These are phyloP conservation scores for Heterobasidion irregulare DNA, from an alignment of 1,284 basidiomycete species.

Conservation along the genomic window DNA sequence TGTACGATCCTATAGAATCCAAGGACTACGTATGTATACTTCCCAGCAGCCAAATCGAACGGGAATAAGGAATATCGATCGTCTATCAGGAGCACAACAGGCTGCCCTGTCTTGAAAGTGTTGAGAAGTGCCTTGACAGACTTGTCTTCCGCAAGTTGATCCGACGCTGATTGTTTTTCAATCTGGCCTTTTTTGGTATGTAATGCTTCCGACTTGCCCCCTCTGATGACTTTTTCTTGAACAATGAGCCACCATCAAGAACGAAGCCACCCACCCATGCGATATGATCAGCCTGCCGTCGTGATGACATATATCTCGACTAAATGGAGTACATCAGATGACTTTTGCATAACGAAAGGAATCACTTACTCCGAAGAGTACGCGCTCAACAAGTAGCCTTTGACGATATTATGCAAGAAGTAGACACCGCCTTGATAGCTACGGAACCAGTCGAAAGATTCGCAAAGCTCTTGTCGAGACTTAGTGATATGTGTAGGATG, in stretches of 20 bases:
- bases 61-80: conserved; percentile 67
- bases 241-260: neutral
- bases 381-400: conserved; percentile 66
- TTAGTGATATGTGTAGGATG: conserved; percentile 18
- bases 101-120: conserved; percentile 39
- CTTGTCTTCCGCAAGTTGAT: conserved; percentile 57
- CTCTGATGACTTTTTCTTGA: conserved; percentile 28
- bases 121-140: conserved; percentile 61
- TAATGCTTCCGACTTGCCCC: conserved; percentile 57
- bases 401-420: conserved; percentile 46
- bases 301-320: conserved; percentile 59
- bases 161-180: conserved; percentile 34
- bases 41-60: conserved; percentile 43
- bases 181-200: conserved; percentile 28
- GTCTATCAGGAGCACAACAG: conserved; percentile 61
- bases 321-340: conserved; percentile 19
- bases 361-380: conserved; percentile 49
- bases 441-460: conserved; percentile 65
- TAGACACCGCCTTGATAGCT: conserved; percentile 76
- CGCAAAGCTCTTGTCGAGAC: conserved; percentile 78
- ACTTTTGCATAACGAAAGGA: neutral
- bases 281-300: conserved; percentile 66
- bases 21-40: conserved; percentile 59
- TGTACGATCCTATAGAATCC: conserved; percentile 65
- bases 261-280: conserved; percentile 49